phyloP scores from a whole-genome alignment of 768 basidiomycete species.

The Russula sp. region DNA sequence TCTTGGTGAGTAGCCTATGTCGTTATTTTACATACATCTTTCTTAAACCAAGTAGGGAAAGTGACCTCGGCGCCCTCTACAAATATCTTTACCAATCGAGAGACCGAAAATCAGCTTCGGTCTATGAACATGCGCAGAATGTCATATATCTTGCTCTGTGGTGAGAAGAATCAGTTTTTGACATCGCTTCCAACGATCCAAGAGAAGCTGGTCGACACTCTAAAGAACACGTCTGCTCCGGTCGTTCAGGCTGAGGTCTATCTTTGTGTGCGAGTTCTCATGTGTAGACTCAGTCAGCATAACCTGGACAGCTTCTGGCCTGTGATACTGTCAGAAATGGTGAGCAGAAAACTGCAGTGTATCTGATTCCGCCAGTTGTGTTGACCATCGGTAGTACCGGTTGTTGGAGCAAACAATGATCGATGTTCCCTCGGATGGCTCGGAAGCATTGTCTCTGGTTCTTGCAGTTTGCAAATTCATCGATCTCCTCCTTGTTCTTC shows the following conservation, averaged over 20 bases:
- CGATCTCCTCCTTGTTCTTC: constrained; percentile 84
- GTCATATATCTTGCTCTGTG: constrained; percentile 78
- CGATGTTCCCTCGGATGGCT: constrained; percentile 66
- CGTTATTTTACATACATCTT: constrained; percentile 20
- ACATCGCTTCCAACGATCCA: constrained; percentile 89
- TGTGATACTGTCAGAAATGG: constrained; percentile 86
- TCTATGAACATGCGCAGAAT: constrained; percentile 83
- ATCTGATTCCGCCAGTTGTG: background rate
- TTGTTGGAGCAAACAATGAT: constrained; percentile 79
- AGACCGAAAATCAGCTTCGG: constrained; percentile 85
- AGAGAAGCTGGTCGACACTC: constrained; percentile 90
- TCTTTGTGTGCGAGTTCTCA: constrained; percentile 82
- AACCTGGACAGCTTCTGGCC: constrained; percentile 97
- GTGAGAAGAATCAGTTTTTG: constrained; percentile 87
- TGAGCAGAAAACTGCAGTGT: constrained; percentile 29
- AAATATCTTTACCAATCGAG: constrained; percentile 93
- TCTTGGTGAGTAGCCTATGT: constrained; percentile 46
- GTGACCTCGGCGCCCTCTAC: constrained; percentile 82
- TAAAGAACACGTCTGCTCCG: constrained; percentile 71
- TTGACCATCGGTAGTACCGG: constrained; percentile 52
- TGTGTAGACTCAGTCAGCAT: constrained; percentile 85
- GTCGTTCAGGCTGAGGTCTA: constrained; percentile 93
- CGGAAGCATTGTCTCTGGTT: constrained; percentile 76
- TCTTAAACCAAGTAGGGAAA: constrained; percentile 42
- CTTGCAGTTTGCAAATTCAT: constrained; percentile 91